phyloP scores from a whole-genome alignment of 1,284 basidiomycete genomes.

The Mycena citricolor region DNA sequence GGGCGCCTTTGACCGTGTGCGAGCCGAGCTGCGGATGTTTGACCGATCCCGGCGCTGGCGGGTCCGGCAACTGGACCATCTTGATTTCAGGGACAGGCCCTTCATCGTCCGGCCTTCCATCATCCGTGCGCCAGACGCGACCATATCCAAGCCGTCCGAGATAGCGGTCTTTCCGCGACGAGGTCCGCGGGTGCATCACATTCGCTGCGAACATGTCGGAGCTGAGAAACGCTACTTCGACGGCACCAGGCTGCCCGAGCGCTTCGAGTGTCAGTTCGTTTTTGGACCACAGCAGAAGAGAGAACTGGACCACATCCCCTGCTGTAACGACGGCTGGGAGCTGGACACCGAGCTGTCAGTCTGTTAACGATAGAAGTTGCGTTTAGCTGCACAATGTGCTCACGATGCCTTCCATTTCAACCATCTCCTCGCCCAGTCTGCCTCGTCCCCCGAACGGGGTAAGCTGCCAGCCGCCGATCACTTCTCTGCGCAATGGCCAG shows the following conservation, averaged over 20 bases:
- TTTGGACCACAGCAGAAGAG: slow-evolving; percentile 14
- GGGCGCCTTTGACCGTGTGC: slow-evolving; percentile 9
- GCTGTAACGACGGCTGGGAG: slow-evolving; percentile 15
- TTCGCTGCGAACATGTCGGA: slow-evolving; percentile 18
- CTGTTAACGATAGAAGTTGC: too few species aligned
- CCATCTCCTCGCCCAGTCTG: slow-evolving; percentile 16
- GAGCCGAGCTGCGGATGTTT: neutral
- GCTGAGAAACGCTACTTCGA: slow-evolving; percentile 17
- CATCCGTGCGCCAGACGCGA: slow-evolving; percentile 17
- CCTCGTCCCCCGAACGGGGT: slow-evolving; percentile 22
- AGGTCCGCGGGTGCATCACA: slow-evolving; percentile 15
- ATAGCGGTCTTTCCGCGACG: slow-evolving; percentile 15
- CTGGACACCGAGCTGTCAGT: slow-evolving; percentile 10
- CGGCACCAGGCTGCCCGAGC: slow-evolving; percentile 15
- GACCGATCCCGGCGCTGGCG: too few species aligned
- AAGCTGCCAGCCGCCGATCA: slow-evolving; percentile 19
- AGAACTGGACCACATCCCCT: slow-evolving; percentile 12
- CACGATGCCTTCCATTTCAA: slow-evolving; percentile 21
- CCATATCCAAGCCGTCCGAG: slow-evolving; percentile 11
- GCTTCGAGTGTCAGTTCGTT: slow-evolving; percentile 17
- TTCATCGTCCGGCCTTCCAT: slow-evolving; percentile 11
- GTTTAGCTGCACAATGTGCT: too few species aligned
- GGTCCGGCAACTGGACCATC: slow-evolving; percentile 10
- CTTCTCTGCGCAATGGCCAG: slow-evolving; percentile 20
- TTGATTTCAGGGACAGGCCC: slow-evolving; percentile 1